Conservation (phyloP, 768 basidiomycete genomes). For the Tricholoma bakamatsutake region DNA sequence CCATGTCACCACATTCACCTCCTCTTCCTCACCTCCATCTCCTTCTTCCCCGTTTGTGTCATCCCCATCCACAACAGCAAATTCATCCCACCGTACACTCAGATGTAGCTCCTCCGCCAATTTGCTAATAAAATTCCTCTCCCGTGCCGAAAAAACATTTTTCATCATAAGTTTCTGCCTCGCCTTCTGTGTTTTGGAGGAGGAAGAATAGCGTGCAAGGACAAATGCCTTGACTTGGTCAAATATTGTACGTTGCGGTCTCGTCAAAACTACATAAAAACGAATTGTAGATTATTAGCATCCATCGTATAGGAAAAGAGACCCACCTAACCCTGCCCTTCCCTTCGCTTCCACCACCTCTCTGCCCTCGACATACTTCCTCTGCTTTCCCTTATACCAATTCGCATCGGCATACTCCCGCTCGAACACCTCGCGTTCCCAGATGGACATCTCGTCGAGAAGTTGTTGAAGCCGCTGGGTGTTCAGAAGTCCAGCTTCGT, state of each 20-base stretch:
- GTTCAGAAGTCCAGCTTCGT: slow-evolving; percentile 82
- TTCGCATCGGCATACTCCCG: slow-evolving; percentile 85
- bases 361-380: slow-evolving; percentile 60
- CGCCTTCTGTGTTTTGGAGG: slow-evolving; percentile 17
- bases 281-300: background rate
- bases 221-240: slow-evolving; percentile 77
- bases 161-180: slow-evolving; percentile 53
- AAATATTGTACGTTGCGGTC: slow-evolving; percentile 71
- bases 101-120: slow-evolving; percentile 78
- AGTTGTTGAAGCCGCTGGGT: slow-evolving; percentile 78
- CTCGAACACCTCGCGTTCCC: slow-evolving; percentile 90
- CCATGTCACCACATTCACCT: slow-evolving; percentile 70
- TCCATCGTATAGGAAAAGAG: background rate
- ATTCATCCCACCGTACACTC: slow-evolving; percentile 87
- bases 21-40: slow-evolving; percentile 40
- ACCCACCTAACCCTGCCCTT: slow-evolving; percentile 53
- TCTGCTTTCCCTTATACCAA: slow-evolving; percentile 94
- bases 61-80: slow-evolving; percentile 32
- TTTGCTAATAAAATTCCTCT: slow-evolving; percentile 71
- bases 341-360: slow-evolving; percentile 53
- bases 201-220: slow-evolving; percentile 32
- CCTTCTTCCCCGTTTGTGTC: background rate
- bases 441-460: slow-evolving; percentile 80
- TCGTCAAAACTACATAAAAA: slow-evolving; percentile 55
- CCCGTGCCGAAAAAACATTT: slow-evolving; percentile 75